Percentiles rank a stretch among this genome's conserved stretches.
These are phyloP conservation scores for Kodamaea fungicola DNA, from an alignment of 1,139 yeast genomes.

Conservation along the genomic window DNA sequence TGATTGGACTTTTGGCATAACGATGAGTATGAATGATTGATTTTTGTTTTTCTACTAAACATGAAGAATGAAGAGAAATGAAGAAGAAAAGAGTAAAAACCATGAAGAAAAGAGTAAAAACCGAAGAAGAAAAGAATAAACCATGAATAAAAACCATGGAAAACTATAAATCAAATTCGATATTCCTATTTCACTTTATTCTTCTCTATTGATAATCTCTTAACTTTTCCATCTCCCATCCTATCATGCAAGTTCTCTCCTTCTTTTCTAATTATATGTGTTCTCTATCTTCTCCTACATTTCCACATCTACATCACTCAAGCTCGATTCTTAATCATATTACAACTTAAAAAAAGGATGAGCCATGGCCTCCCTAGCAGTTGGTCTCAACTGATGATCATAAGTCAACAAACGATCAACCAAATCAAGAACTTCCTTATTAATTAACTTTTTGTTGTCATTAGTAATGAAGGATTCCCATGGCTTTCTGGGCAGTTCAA, in stretches of 20 bases:
- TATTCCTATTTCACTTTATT: too few relatives aligned
- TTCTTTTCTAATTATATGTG: background rate
- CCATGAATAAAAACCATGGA: too few relatives aligned
- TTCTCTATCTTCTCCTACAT: background rate
- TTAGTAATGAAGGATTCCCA: slow-evolving; percentile 60
- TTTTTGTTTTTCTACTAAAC: too few relatives aligned
- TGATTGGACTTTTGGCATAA: slow-evolving; percentile 8
- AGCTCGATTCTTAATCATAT: background rate
- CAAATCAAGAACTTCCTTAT: slow-evolving; percentile 62
- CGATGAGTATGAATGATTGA: too few relatives aligned
- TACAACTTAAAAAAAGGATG: slow-evolving; percentile 50
- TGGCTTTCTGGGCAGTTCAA: slow-evolving; percentile 63
- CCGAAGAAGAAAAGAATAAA: too few relatives aligned
- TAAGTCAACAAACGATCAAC: slow-evolving; percentile 64
- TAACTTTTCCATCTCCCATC: background rate
- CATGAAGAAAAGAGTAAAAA: too few relatives aligned
- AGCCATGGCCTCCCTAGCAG: slow-evolving; percentile 71
- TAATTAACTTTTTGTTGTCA: slow-evolving; percentile 51
- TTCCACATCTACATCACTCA: background rate
- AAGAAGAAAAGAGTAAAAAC: too few relatives aligned
- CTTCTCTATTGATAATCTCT: background rate
- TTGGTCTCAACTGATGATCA: slow-evolving; percentile 71
- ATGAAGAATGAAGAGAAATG: too few relatives aligned
- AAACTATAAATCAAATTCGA: too few relatives aligned
- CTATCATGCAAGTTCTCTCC: background rate